Evolutionary conservation across 2,329 filamentous ascomycete genomes (phyloP), one percentile per base, ranked within the genome.

Genomic region (Claviceps sp.): DNA sequence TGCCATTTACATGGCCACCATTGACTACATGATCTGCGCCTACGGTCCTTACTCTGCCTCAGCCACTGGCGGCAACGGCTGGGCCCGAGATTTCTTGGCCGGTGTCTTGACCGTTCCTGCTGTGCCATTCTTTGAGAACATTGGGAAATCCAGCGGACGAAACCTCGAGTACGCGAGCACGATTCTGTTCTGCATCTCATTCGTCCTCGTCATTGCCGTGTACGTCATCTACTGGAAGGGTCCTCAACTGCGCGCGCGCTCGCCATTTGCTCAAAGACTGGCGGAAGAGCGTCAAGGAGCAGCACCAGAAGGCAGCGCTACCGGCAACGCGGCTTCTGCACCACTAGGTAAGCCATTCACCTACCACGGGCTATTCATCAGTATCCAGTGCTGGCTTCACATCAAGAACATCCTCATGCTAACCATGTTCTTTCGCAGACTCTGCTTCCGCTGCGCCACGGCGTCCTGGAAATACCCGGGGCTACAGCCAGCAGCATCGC

Each of bases 1-100:
- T 41, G 71, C 77, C 38, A 86, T 87, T 53, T 87, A 87, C 68
- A 85, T 86, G 80, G 81, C 83, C 1, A 86, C 83, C 1, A 85
- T 87, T 56, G 82, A 89, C 65, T 89, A 89, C 68, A 87, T 87
- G 78, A 78, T 87, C 39, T 82, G 81, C 53, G 81, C 84, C 0
- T 87, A 88, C 59, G 85, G 85, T 0, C 79, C 80, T 0, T 88
- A 87, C 63, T 80, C 83, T 2, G 84, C 85, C 1, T 87, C 83
- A 0, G 85, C 85, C 0, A 88, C 85, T 0, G 85, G 85, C 42
- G 85, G 85, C 19, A 89, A 89, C 56, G 85, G 84, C 1, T 87
- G 84, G 68, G 76, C 83, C 2, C 76, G 85, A 57, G 85, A 89
- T 61, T 82, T 88, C 65, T 69, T 89, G 0, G 85, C 85, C 2